phyloP scores from a whole-genome alignment of 2,329 filamentous ascomycete genomes.

The Parasarocladium wereldwijsianum region DNA sequence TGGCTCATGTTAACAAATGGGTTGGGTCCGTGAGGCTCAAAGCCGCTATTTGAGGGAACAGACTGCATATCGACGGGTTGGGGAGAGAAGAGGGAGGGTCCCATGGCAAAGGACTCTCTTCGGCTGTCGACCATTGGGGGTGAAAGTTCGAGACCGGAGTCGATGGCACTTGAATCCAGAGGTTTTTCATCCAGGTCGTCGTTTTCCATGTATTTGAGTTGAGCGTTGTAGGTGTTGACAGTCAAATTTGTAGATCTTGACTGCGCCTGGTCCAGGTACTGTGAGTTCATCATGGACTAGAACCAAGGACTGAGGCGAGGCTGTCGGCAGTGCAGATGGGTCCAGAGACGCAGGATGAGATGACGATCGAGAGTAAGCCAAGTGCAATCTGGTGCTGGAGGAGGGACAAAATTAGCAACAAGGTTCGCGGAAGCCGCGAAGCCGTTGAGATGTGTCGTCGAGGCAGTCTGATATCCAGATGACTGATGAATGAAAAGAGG shows the following conservation, averaged over 20 bases:
- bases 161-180: conserved; percentile 42
- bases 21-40: conserved; percentile 37
- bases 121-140: conserved; percentile 47
- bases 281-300: too few species aligned
- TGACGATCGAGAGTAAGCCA: too few species aligned
- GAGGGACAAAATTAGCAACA: too few species aligned
- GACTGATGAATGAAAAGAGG: too few species aligned
- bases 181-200: conserved; percentile 46
- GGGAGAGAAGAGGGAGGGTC: conserved; percentile 43
- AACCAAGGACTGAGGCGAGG: too few species aligned
- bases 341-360: too few species aligned
- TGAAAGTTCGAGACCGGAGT: conserved; percentile 49
- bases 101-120: conserved; percentile 45
- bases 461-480: too few species aligned
- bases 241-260: conserved; percentile 34
- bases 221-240: conserved; percentile 37
- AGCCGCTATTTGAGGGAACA: conserved; percentile 47
- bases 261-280: conserved; percentile 21
- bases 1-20: conserved; percentile 53
- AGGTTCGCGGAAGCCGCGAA: too few species aligned
- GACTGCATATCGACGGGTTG: conserved; percentile 54
- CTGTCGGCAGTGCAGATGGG: too few species aligned
- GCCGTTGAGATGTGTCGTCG: too few species aligned
- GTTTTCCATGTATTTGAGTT: conserved; percentile 46
- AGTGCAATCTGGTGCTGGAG: too few species aligned